Evolutionary conservation across 768 basidiomycete genomes (phyloP).

Genomic region (Tylopilus sp.): DNA sequence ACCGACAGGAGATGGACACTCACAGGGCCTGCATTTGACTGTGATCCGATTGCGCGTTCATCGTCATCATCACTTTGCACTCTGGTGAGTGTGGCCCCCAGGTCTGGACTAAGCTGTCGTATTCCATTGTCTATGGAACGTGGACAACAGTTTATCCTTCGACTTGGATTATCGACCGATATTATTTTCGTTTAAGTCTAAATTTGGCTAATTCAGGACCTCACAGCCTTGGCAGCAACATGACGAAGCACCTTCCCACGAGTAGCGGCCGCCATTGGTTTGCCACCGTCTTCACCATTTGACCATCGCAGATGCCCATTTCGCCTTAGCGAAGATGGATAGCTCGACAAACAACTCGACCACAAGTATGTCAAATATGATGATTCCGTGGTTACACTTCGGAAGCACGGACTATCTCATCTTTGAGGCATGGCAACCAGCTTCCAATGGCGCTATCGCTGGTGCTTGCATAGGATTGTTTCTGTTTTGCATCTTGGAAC

Average conservation of each 20-base stretch:
- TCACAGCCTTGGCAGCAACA: background rate
- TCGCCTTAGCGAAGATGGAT: background rate
- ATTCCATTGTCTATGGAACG: background rate
- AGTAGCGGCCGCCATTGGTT: too few relatives aligned
- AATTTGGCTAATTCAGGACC: background rate
- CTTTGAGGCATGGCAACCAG: slow-evolving; percentile 68
- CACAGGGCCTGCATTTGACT: background rate
- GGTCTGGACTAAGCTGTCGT: background rate
- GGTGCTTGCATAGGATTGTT: slow-evolving; percentile 75
- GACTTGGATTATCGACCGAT: background rate
- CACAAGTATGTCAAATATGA: slow-evolving; percentile 40
- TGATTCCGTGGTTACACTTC: slow-evolving; percentile 64
- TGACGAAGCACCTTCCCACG: too few relatives aligned
- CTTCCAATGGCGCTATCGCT: slow-evolving; percentile 63
- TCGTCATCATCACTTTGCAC: background rate
- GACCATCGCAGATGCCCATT: background rate
- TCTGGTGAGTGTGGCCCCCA: background rate
- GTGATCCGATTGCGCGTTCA: background rate
- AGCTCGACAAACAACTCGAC: slow-evolving; percentile 9
- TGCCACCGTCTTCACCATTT: background rate
- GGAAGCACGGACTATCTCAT: slow-evolving; percentile 65
- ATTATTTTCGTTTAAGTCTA: background rate
- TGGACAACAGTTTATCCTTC: background rate
- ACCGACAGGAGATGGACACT: background rate
- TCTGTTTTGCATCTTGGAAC: slow-evolving; percentile 64